Evolutionary conservation across 768 basidiomycete species (phyloP).

Genomic region (Hygrophoropsis aurantiaca): DNA sequence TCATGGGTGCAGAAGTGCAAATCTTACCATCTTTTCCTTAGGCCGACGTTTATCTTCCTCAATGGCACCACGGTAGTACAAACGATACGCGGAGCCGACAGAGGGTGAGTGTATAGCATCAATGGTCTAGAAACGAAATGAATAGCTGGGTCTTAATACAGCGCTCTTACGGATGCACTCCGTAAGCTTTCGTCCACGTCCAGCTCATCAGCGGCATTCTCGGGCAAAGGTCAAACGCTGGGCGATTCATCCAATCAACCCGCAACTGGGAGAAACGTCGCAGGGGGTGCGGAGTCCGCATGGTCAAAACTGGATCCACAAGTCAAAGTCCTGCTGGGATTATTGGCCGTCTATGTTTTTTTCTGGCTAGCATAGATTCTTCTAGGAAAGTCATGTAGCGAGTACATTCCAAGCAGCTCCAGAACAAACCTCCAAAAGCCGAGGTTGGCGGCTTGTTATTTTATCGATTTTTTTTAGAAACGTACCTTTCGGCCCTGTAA

Average conservation of each 20-base stretch:
- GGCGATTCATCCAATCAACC: conserved; percentile 48
- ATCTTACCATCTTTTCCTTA: conserved; percentile 22
- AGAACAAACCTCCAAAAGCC: too few relatives aligned
- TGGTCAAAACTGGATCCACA: conserved; percentile 64
- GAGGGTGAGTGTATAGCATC: conserved; percentile 53
- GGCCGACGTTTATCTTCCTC: conserved; percentile 85
- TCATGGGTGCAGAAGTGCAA: not conserved
- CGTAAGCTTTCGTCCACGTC: conserved; percentile 48
- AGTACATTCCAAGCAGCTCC: too few relatives aligned
- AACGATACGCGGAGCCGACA: conserved; percentile 72
- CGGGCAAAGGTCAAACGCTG: conserved; percentile 74
- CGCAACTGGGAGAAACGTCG: conserved; percentile 31
- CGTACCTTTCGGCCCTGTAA: too few relatives aligned
- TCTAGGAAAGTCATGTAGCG: not conserved
- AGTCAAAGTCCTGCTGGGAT: conserved; percentile 59
- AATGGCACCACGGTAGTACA: conserved; percentile 67
- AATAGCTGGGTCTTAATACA: too few relatives aligned
- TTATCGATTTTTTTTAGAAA: too few relatives aligned
- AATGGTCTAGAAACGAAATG: too few relatives aligned
- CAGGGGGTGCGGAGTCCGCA: conserved; percentile 33
- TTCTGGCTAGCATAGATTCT: conserved; percentile 41
- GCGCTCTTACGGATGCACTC: conserved; percentile 61
- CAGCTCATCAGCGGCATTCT: conserved; percentile 47
- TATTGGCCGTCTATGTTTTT: conserved; percentile 63
- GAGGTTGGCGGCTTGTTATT: too few relatives aligned